Conservation (phyloP, 208 protist genomes). For the Leishmania major region DNA sequence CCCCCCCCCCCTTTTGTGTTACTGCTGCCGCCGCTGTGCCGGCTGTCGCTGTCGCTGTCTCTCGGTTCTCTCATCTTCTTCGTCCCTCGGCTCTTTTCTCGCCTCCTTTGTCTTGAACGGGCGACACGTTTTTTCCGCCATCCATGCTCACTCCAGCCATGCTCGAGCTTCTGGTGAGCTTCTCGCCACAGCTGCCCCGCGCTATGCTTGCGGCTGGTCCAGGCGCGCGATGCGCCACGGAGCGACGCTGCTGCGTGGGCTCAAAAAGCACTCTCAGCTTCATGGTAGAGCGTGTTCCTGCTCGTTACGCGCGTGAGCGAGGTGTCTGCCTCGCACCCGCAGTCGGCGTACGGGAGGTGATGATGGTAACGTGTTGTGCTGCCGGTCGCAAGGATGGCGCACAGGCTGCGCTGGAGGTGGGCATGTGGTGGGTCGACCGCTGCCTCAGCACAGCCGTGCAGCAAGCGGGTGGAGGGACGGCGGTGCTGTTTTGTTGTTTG, state of each 20-base stretch:
- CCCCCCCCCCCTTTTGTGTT: not conserved
- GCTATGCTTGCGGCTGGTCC: not conserved
- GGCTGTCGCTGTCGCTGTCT: too few species aligned
- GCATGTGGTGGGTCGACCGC: constrained; percentile 38
- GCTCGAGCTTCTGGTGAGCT: not conserved
- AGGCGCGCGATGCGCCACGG: not conserved
- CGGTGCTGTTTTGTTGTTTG: constrained; percentile 10
- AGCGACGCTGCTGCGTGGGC: not conserved
- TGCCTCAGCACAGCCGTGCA: not conserved
- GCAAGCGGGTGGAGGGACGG: not conserved
- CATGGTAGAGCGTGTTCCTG: constrained; percentile 4
- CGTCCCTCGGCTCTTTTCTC: not conserved
- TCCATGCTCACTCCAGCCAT: not conserved
- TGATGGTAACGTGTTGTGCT: constrained; percentile 12
- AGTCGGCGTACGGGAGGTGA: constrained; percentile 5
- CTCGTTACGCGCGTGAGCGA: not conserved
- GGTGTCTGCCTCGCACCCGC: constrained; percentile 5
- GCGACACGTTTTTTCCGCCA: not conserved
- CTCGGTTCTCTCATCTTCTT: not conserved
- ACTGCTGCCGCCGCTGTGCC: not conserved
- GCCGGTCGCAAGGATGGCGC: not conserved
- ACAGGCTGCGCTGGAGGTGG: constrained; percentile 1
- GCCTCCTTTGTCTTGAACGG: not conserved
- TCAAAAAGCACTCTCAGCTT: not conserved
- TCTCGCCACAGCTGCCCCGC: not conserved